Evolutionary conservation across 2,329 filamentous ascomycete species (phyloP).

Genomic region (Monilinia fructigena): DNA sequence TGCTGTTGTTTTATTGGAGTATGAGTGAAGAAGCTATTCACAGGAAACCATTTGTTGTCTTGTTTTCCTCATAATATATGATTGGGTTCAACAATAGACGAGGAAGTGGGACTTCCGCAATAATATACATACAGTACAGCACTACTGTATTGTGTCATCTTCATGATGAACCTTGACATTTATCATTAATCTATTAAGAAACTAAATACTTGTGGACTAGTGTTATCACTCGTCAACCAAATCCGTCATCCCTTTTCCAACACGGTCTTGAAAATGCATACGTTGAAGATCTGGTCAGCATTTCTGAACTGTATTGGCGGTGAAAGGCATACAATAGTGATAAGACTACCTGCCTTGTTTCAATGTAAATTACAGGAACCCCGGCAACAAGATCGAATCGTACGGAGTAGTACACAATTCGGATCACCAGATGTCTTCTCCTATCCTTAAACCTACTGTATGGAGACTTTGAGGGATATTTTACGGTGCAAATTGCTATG

Average conservation of each 20-base stretch:
- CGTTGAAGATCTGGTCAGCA: not conserved
- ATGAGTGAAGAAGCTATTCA: too few species aligned
- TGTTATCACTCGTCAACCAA: too few species aligned
- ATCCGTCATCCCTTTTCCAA: not conserved
- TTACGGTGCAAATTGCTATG: not conserved
- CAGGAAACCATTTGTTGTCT: not conserved
- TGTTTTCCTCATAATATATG: not conserved
- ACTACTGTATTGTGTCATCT: too few species aligned
- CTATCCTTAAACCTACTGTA: not conserved
- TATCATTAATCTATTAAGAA: too few species aligned
- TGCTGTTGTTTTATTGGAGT: too few species aligned
- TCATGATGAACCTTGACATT: too few species aligned
- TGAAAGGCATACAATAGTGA: not conserved
- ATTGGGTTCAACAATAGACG: too few species aligned
- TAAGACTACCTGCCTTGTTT: too few species aligned
- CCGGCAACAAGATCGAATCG: too few species aligned
- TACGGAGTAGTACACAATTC: not conserved
- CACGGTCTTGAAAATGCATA: too few species aligned
- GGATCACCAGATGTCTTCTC: not conserved
- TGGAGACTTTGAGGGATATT: not conserved
- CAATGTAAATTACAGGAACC: too few species aligned
- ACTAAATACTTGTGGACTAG: too few species aligned
- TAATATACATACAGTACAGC: not conserved
- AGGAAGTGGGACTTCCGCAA: not conserved
- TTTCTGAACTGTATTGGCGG: not conserved